Evolutionary conservation across 768 basidiomycete species (phyloP).

Genomic region (Boletus vinaceobasis): DNA sequence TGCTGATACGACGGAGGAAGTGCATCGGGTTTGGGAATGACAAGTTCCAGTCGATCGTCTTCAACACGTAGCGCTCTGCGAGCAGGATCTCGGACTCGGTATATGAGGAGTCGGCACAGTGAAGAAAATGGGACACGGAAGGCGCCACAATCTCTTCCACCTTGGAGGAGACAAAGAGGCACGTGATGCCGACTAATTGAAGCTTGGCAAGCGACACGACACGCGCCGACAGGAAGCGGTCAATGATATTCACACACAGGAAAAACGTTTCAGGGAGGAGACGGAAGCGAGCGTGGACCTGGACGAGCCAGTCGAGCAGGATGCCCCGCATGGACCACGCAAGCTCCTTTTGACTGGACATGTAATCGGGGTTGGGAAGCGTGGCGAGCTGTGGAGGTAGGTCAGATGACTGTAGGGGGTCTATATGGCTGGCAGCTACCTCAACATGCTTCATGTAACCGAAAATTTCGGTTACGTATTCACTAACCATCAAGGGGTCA

Average conservation of each 20-base stretch:
- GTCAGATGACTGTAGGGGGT: neutral
- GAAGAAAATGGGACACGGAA: slow-evolving; percentile 73
- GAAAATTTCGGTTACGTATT: slow-evolving; percentile 94
- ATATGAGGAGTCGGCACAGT: slow-evolving; percentile 76
- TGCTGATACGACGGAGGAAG: slow-evolving; percentile 84
- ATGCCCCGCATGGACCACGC: slow-evolving; percentile 89
- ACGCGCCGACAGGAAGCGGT: slow-evolving; percentile 67
- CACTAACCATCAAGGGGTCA: slow-evolving; percentile 95
- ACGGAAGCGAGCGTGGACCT: slow-evolving; percentile 83
- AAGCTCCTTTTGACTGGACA: slow-evolving; percentile 77
- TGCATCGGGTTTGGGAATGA: slow-evolving; percentile 86
- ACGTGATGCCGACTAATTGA: slow-evolving; percentile 87
- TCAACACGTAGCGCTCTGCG: slow-evolving; percentile 85
- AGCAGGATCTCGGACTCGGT: slow-evolving; percentile 77
- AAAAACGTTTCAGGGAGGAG: slow-evolving; percentile 90
- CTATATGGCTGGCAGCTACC: slow-evolving; percentile 41
- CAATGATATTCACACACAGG: slow-evolving; percentile 82
- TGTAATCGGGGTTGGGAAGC: slow-evolving; percentile 82
- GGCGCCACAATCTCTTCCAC: slow-evolving; percentile 92
- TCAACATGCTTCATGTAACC: slow-evolving; percentile 84
- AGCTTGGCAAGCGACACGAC: slow-evolving; percentile 79
- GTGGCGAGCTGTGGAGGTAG: slow-evolving; percentile 56
- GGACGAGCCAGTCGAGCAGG: slow-evolving; percentile 90
- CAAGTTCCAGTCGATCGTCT: slow-evolving; percentile 82
- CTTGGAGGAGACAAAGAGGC: slow-evolving; percentile 86